Evolutionary conservation across 2,329 filamentous ascomycete genomes (phyloP).

Genomic region (Alternaria atra): DNA sequence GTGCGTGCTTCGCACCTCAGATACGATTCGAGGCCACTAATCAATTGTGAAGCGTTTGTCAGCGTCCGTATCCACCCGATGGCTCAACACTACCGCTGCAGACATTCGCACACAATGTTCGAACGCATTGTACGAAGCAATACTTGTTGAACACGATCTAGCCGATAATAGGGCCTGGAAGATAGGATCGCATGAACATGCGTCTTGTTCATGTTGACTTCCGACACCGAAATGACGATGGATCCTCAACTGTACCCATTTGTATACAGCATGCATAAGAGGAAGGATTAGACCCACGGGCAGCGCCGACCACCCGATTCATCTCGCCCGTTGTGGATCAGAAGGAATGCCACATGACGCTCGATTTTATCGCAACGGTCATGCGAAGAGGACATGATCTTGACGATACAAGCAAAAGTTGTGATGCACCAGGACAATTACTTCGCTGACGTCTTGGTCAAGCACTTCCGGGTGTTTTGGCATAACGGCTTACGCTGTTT

Average conservation of each 20-base stretch:
- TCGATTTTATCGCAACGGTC: constrained; percentile 77
- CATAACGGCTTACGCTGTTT: not conserved
- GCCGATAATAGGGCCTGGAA: constrained; percentile 65
- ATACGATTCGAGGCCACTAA: not conserved
- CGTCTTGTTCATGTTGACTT: constrained; percentile 79
- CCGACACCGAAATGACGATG: constrained; percentile 81
- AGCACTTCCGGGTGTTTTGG: constrained; percentile 77
- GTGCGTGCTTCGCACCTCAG: not conserved
- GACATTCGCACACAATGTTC: not conserved
- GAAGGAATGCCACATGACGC: constrained; percentile 73
- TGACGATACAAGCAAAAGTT: constrained; percentile 72
- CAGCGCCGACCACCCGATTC: constrained; percentile 66
- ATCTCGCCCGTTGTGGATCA: constrained; percentile 76
- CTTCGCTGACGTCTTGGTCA: constrained; percentile 79
- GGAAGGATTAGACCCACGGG: constrained; percentile 69
- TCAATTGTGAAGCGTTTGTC: not conserved
- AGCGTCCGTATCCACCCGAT: not conserved
- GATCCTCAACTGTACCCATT: constrained; percentile 78
- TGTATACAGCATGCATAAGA: constrained; percentile 77
- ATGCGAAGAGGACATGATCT: constrained; percentile 64
- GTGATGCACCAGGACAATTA: constrained; percentile 59
- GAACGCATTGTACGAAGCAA: not conserved
- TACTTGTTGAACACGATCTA: constrained; percentile 65
- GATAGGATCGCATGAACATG: constrained; percentile 69
- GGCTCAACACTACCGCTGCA: not conserved